These are phyloP conservation scores for Hippophae gyantsensis DNA, from an alignment of 306 rosid genomes.

Conservation along the genomic window DNA sequence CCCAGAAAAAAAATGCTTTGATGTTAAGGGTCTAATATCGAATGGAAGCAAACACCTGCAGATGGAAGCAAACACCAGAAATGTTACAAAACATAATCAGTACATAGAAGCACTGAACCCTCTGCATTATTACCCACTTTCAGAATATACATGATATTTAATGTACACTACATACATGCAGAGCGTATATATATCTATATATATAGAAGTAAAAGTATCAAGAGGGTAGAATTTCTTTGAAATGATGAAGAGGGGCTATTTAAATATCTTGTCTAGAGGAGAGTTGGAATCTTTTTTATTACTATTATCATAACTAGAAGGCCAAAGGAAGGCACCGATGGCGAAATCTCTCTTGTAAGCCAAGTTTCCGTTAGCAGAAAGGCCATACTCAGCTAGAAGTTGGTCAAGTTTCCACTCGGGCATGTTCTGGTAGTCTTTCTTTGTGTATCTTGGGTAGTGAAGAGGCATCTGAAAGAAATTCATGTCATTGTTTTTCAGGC, in stretches of 20 bases:
- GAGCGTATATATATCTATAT: no score
- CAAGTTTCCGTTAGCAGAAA: conserved; percentile 52
- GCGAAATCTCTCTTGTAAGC: conserved; percentile 61
- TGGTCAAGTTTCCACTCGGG: conserved; percentile 68
- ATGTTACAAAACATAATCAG: no score
- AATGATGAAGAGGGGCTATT: neutral
- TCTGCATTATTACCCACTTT: no score
- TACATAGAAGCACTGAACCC: no score
- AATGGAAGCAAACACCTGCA: no score
- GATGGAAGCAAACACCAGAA: no score
- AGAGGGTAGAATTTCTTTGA: no score
- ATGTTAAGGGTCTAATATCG: no score
- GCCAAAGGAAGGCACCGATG: conserved; percentile 80
- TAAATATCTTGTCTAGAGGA: conserved; percentile 16
- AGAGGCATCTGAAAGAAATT: conserved; percentile 69
- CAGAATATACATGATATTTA: no score
- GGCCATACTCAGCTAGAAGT: conserved; percentile 67
- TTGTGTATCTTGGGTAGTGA: conserved; percentile 65
- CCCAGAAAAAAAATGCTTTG: no score
- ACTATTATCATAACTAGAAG: conserved; percentile 15
- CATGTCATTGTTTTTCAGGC: conserved; percentile 12
- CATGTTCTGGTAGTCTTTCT: conserved; percentile 61
- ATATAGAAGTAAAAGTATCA: no score
- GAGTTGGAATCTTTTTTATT: neutral
- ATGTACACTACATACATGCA: no score